A percentile compares a stretch with the other conserved stretches of the same genome.
phyloP scores from a whole-genome alignment of 345 rosid species.

The Ricinus communis region DNA sequence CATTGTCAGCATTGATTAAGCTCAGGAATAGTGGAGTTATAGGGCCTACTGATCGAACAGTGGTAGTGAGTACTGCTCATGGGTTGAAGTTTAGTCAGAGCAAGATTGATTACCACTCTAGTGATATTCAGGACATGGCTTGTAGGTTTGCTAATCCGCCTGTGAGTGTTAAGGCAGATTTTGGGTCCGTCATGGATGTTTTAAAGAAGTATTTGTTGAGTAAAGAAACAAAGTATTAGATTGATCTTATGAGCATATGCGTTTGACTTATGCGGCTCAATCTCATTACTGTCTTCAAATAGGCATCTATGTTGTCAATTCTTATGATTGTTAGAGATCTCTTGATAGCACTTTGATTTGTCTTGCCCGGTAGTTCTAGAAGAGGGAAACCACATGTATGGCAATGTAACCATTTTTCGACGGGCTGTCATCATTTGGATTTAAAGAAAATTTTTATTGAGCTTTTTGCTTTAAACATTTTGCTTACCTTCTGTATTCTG shows the following conservation, averaged over 20 bases:
- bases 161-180: conserved; percentile 30
- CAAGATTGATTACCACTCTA: conserved; percentile 33
- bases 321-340: not conserved
- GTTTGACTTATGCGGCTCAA: not conserved
- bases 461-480: not conserved
- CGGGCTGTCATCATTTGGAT: not conserved
- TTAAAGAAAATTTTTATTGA: not conserved
- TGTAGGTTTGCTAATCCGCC: conserved; percentile 34
- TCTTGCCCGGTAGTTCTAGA: not conserved
- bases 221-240: conserved; percentile 13
- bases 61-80: conserved; percentile 34
- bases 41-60: conserved; percentile 26
- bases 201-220: conserved; percentile 26
- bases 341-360: not conserved
- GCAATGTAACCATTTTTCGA: not conserved
- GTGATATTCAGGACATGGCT: conserved; percentile 30
- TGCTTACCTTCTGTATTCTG: not conserved
- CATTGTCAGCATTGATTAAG: conserved; percentile 30
- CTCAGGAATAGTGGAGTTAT: conserved; percentile 32
- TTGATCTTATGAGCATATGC: not conserved
- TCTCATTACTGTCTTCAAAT: not conserved
- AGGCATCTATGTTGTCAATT: not conserved
- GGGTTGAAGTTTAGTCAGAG: conserved; percentile 36
- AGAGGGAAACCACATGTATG: not conserved
- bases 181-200: conserved; percentile 34